Evolutionary conservation across 768 basidiomycete genomes (phyloP), one percentile per base, ranked within the genome.

Genomic region (Mycena belliarum): DNA sequence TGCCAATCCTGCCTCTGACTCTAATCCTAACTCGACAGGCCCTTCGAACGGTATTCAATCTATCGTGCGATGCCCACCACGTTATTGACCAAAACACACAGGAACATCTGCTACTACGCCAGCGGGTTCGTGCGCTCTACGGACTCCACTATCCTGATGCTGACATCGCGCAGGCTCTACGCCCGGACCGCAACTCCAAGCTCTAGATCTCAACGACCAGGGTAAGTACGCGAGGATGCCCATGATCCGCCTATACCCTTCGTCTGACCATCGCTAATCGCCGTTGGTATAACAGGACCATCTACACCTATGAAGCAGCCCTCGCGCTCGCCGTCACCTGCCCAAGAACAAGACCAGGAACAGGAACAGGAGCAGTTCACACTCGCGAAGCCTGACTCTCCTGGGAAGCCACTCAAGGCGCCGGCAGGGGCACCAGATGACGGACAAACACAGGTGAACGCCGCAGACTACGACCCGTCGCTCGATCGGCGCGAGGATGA

Each of bases 401-500:
- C 58, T 2, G 50, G 50, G 29, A 59, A 52, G 25, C 9, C 49
- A 6, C 21, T 48, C 2, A 44, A 55, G 9, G 11, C 24, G 29
- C 37, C 4, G 37, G 18, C 35, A 55, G 9, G 14, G 18, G 40
- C 52, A n/a, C n/a, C n/a, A 51, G 33, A 57, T 7, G 41, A 50
- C 18, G 53, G 44, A 1, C 49, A 50, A 32, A 24, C 45, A 3
- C 61, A 59, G 44, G 58, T 63, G 11, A 63, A 63, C 29, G 62
- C 62, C 1, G 62, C 62, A 2, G 62, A 63, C 42, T 63, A 63
- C 58, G 62, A 63, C 43, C 62, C 62, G 6, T 63, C 62, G 63
- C 69, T 88, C 63, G 96, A 98, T 74, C 82, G 89, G 23, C 81
- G 88, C 23, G 91, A 92, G 68, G 93, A 95, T 61, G 91, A 93